phyloP scores from a whole-genome alignment of 768 basidiomycete genomes.

The Hericium erinaceus region DNA sequence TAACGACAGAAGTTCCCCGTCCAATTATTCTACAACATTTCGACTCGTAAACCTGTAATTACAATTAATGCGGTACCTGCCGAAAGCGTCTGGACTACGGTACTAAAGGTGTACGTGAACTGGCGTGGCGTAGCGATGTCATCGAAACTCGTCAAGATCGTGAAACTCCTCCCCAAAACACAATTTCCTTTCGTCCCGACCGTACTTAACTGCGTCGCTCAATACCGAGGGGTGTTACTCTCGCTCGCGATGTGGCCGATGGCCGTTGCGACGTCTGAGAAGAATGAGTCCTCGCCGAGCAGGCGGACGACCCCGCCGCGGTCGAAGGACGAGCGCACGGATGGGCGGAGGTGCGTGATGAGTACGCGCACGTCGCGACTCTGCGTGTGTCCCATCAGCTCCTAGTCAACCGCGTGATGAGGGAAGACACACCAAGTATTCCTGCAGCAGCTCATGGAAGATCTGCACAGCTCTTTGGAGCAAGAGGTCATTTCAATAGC shows the following conservation, averaged over 20 bases:
- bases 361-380: constrained; percentile 35
- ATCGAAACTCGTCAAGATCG: no score
- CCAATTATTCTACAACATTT: no score
- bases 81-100: no score
- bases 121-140: no score
- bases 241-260: constrained; percentile 28
- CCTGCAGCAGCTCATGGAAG: constrained; percentile 66
- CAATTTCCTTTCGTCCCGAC: no score
- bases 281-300: constrained; percentile 36
- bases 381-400: constrained; percentile 18
- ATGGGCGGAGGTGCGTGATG: constrained; percentile 35
- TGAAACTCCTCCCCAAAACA: no score
- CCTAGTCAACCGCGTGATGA: not conserved
- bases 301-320: constrained; percentile 34
- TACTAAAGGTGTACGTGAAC: no score
- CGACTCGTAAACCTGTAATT: no score
- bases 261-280: constrained; percentile 33
- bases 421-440: constrained; percentile 49
- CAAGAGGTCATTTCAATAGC: constrained; percentile 2
- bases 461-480: constrained; percentile 67
- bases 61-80: no score
- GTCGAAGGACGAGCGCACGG: constrained; percentile 30
- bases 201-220: not conserved
- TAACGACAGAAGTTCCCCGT: no score
- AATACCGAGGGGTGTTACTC: not conserved